Evolutionary conservation across 176 grass and related monocot species (phyloP).

Genomic region (Coix lacrymajobi): DNA sequence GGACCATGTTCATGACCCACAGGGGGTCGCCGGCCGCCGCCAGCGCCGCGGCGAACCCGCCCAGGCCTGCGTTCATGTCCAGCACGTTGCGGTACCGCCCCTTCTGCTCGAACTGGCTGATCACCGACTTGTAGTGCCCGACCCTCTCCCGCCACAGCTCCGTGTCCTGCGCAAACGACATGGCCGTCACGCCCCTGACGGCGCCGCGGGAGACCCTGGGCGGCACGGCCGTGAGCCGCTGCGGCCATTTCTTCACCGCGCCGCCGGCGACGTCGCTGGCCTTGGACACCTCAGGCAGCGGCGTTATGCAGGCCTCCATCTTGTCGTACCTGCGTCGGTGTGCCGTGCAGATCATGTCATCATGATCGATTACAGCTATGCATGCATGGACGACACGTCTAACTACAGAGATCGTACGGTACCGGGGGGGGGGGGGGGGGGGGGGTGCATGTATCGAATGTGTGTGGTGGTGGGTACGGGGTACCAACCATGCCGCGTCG

Average conservation of each 20-base stretch:
- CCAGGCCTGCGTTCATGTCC: constrained; percentile 74
- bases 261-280: constrained; percentile 50
- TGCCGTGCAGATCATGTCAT: neutral
- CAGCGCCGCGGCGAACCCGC: constrained; percentile 77
- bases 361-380: neutral
- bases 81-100: constrained; percentile 85
- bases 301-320: constrained; percentile 80
- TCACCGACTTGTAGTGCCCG: constrained; percentile 62
- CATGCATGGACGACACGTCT: too few relatives aligned
- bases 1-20: constrained; percentile 95
- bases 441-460: neutral
- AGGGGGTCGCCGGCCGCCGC: constrained; percentile 45
- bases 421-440: too few relatives aligned
- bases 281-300: constrained; percentile 54
- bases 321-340: constrained; percentile 62
- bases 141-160: constrained; percentile 73
- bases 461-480: neutral
- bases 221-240: constrained; percentile 63
- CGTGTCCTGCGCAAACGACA: constrained; percentile 58
- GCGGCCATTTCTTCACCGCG: constrained; percentile 73
- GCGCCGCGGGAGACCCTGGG: constrained; percentile 51
- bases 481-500: constrained; percentile 67
- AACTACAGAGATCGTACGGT: too few relatives aligned
- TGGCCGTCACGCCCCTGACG: constrained; percentile 41
- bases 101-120: constrained; percentile 63